Conservation (phyloP, 208 protist genomes). For the Acanthamoeba triangularis region DNA sequence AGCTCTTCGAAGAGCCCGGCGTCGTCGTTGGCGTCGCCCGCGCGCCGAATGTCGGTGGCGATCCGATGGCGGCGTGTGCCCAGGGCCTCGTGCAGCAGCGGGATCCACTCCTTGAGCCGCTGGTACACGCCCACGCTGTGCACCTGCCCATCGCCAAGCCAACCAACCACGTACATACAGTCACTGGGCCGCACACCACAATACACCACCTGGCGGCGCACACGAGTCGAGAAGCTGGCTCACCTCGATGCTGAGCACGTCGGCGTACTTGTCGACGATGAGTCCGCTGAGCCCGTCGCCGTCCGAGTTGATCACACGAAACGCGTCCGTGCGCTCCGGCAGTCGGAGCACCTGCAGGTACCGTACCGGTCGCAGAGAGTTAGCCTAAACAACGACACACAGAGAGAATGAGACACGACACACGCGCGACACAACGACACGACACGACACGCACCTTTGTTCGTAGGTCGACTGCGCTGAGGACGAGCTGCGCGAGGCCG, state of each 20-base stretch:
- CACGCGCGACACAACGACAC: neutral
- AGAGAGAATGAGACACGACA: neutral
- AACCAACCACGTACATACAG: no score
- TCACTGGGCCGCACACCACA: no score
- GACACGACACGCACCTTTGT: neutral
- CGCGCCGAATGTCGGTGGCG: conserved; percentile 42
- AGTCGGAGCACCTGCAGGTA: conserved; percentile 3
- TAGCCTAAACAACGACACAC: neutral
- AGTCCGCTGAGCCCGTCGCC: conserved; percentile 34
- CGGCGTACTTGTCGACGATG: conserved; percentile 64
- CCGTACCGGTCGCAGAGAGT: neutral
- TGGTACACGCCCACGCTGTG: conserved; percentile 63
- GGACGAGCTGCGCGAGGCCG: neutral
- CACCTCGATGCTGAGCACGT: conserved; percentile 57
- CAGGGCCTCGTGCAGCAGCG: conserved; percentile 24
- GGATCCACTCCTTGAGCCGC: conserved; percentile 42
- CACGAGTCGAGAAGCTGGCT: no score
- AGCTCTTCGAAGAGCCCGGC: neutral
- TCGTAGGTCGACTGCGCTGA: neutral
- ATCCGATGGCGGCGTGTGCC: neutral
- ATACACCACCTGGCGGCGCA: no score
- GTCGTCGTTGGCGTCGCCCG: neutral
- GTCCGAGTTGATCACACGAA: conserved; percentile 57
- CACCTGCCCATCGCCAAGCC: neutral
- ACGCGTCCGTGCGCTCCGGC: conserved; percentile 37